A percentile compares a stretch with the other conserved stretches of the same genome.
Conservation (phyloP, 805 yeast genomes). For the Metschnikowia santaceciliae region DNA sequence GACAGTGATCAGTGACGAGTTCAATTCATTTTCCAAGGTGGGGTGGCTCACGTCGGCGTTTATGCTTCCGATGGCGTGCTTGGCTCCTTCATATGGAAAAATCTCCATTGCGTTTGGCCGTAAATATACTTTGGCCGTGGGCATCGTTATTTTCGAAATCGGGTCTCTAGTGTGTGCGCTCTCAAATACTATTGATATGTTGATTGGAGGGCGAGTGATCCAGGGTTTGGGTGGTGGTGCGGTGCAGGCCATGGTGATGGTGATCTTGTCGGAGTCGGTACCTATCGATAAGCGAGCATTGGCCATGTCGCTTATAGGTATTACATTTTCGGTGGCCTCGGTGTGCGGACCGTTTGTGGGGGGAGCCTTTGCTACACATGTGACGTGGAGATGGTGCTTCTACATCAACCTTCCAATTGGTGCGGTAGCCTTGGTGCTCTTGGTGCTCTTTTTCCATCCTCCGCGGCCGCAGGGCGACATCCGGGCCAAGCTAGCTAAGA, state of each 20-base stretch:
- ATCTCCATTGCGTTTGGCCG: conserved; percentile 56
- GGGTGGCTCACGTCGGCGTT: conserved; percentile 61
- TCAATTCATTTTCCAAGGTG: conserved; percentile 46
- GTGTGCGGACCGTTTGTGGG: conserved; percentile 64
- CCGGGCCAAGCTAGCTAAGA: conserved; percentile 32
- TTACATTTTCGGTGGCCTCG: conserved; percentile 47
- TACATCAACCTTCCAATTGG: conserved; percentile 67
- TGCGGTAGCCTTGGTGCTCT: conserved; percentile 41
- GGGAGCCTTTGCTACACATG: conserved; percentile 57
- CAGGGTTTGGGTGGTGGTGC: conserved; percentile 75
- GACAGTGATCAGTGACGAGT: conserved; percentile 46
- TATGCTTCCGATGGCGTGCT: conserved; percentile 49
- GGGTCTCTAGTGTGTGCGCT: conserved; percentile 62
- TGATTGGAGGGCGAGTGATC: conserved; percentile 68
- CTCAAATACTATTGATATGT: conserved; percentile 50
- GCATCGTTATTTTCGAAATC: conserved; percentile 52
- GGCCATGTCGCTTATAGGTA: conserved; percentile 35
- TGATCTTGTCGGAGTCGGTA: conserved; percentile 54
- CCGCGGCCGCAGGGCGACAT: conserved; percentile 41
- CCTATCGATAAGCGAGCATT: conserved; percentile 41
- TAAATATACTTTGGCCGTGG: conserved; percentile 43
- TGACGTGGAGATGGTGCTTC: conserved; percentile 76
- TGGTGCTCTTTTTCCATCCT: conserved; percentile 44
- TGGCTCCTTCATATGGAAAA: conserved; percentile 57
- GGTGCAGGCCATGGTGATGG: conserved; percentile 52